These are phyloP conservation scores for Grifola frondosa DNA, from an alignment of 1,284 basidiomycete species.

Conservation along the genomic window DNA sequence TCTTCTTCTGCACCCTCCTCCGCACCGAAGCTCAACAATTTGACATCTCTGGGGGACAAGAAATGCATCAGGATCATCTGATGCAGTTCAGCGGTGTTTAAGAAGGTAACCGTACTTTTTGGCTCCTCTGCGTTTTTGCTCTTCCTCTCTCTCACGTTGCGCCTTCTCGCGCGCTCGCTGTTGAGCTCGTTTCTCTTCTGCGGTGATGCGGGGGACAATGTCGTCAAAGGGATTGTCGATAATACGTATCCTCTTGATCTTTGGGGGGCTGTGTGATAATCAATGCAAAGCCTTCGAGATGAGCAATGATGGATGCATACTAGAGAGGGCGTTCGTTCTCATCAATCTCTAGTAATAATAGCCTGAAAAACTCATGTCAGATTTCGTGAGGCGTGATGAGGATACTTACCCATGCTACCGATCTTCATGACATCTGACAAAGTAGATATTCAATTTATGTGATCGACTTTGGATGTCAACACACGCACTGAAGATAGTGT, in stretches of 20 bases:
- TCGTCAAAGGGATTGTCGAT: conserved; percentile 94
- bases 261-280: conserved; percentile 67
- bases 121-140: conserved; percentile 67
- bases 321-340: conserved; percentile 83
- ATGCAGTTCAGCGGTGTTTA: not conserved
- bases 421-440: conserved; percentile 83
- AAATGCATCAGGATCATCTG: not conserved
- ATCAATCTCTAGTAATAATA: conserved; percentile 64
- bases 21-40: conserved; percentile 83
- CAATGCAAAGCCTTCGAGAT: not conserved
- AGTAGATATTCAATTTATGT: too few species aligned
- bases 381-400: not conserved
- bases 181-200: conserved; percentile 83
- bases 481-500: conserved; percentile 83
- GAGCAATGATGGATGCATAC: conserved; percentile 44
- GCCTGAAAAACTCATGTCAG: conserved; percentile 19
- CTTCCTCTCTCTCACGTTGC: conserved; percentile 76
- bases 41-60: conserved; percentile 70
- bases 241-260: conserved; percentile 81
- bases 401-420: conserved; percentile 70
- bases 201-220: conserved; percentile 95
- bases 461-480: too few species aligned
- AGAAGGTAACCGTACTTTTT: conserved; percentile 68
- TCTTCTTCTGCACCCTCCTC: conserved; percentile 69
- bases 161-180: conserved; percentile 75